These are phyloP conservation scores for Fraxinus albicans DNA, from an alignment of 305 asterid genomes.

Conservation along the genomic window DNA sequence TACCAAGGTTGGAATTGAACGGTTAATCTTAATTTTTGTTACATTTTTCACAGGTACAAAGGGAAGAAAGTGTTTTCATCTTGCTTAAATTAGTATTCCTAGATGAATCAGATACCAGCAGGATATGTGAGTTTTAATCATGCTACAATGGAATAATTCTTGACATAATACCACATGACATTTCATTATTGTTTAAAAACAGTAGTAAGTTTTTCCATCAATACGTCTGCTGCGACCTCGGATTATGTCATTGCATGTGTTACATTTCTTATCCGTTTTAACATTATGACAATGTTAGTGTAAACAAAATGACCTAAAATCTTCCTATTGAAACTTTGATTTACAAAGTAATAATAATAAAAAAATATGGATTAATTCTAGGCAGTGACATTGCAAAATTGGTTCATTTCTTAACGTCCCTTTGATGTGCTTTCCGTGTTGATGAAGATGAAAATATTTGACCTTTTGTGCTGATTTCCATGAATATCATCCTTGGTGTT, in stretches of 20 bases:
- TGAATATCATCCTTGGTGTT: background rate
- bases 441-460: background rate
- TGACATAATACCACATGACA: no score
- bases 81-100: background rate
- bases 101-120: background rate
- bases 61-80: slow-evolving; percentile 5
- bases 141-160: no score
- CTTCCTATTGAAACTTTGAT: background rate
- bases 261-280: no score
- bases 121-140: background rate
- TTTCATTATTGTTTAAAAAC: no score
- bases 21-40: no score
- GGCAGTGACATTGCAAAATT: slow-evolving; percentile 4
- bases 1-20: no score
- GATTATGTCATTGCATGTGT: no score
- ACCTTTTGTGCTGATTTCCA: slow-evolving; percentile 5
- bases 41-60: slow-evolving; percentile 11
- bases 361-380: background rate
- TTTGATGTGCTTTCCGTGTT: background rate
- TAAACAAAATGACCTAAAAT: background rate
- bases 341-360: no score
- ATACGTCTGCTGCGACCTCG: no score
- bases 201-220: no score
- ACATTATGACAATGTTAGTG: background rate
- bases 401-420: slow-evolving; percentile 9